These are phyloP conservation scores for Phyllostachys edulis DNA, from an alignment of 176 grass and related monocot genomes.

Conservation along the genomic window DNA sequence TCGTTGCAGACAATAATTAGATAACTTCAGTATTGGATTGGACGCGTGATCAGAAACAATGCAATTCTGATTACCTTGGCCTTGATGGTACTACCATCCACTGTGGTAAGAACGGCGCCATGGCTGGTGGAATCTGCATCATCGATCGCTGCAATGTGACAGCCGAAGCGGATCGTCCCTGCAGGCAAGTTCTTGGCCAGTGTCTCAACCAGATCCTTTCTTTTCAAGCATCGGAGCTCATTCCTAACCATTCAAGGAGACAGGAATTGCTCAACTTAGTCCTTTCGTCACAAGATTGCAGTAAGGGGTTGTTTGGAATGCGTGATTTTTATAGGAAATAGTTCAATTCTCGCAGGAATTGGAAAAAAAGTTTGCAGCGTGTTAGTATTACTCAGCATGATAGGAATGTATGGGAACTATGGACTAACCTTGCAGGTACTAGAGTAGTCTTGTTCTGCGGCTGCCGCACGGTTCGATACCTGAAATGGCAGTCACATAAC, in stretches of 20 bases:
- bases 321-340: too few species aligned
- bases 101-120: conserved; percentile 26
- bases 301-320: too few species aligned
- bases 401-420: neutral
- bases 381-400: neutral
- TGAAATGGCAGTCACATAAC: neutral
- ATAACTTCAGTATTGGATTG: too few species aligned
- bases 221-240: conserved; percentile 38
- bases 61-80: conserved; percentile 23
- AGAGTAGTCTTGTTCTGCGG: neutral
- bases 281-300: neutral
- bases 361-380: neutral
- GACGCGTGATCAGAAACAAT: neutral
- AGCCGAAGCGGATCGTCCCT: conserved; percentile 32
- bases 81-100: conserved; percentile 24
- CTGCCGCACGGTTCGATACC: conserved; percentile 5
- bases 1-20: too few species aligned
- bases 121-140: conserved; percentile 5
- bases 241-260: neutral
- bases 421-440: neutral
- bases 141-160: neutral
- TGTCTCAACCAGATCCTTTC: conserved; percentile 40
- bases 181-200: conserved; percentile 33
- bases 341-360: too few species aligned
- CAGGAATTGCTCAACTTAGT: neutral